Evolutionary conservation across 768 basidiomycete species (phyloP).

Genomic region (Atractiella rhizophila): DNA sequence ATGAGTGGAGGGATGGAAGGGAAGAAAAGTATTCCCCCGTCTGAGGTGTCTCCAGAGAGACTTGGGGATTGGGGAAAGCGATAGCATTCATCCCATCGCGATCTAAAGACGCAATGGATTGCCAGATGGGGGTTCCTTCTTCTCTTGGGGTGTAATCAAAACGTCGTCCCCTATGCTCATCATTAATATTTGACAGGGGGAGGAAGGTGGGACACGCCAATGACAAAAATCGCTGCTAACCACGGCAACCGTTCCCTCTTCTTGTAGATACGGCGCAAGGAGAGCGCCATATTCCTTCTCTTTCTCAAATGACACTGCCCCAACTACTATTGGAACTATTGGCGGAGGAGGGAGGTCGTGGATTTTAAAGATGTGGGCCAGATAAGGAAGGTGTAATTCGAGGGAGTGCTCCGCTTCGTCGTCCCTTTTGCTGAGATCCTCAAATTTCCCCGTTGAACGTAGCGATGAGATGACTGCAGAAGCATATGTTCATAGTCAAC

Average conservation of each 20-base stretch:
- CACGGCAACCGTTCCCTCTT: conserved; percentile 59
- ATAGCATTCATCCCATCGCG: conserved; percentile 47
- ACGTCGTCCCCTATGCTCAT: conserved; percentile 39
- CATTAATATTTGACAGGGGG: background rate
- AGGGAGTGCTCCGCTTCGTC: conserved; percentile 93
- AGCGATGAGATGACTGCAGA: conserved; percentile 40
- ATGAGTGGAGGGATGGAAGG: too few relatives aligned
- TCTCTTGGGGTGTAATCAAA: conserved; percentile 47
- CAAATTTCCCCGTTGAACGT: conserved; percentile 39
- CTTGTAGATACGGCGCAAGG: conserved; percentile 52
- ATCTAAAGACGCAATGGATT: conserved; percentile 61
- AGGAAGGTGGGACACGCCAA: conserved; percentile 43
- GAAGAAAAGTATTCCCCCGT: too few relatives aligned
- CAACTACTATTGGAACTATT: conserved; percentile 77
- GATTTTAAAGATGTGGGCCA: conserved; percentile 63
- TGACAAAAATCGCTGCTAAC: conserved; percentile 96
- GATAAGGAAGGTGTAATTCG: conserved; percentile 32
- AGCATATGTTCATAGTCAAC: too few relatives aligned
- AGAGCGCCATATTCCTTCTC: conserved; percentile 43
- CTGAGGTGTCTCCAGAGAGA: too few relatives aligned
- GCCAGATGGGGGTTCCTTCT: conserved; percentile 36
- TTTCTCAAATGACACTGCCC: conserved; percentile 35
- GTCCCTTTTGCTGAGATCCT: conserved; percentile 34
- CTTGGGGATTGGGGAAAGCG: too few relatives aligned
- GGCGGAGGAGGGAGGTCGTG: conserved; percentile 19